Percentiles rank a stretch among this genome's conserved stretches.
Conservation (phyloP, 352 stramenopile genomes). For the Vaucheria bursata region DNA sequence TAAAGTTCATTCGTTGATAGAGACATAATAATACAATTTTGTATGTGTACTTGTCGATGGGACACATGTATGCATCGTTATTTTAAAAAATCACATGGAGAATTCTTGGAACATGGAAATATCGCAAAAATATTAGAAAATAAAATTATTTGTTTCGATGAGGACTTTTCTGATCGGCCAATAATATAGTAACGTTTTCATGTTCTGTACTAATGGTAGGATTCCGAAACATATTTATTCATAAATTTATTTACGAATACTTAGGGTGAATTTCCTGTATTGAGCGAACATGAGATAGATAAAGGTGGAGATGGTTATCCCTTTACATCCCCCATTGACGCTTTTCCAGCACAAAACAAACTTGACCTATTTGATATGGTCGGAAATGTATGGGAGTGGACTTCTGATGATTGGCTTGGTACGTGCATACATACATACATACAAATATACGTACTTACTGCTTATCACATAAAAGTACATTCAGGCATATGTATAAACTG, state of each 20-base stretch:
- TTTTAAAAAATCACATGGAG: too few relatives aligned
- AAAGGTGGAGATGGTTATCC: constrained; percentile 50
- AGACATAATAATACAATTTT: too few relatives aligned
- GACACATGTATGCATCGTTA: too few relatives aligned
- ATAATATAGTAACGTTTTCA: neutral
- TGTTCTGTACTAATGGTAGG: neutral
- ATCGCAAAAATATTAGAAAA: too few relatives aligned
- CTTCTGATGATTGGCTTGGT: constrained; percentile 49
- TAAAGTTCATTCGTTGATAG: too few relatives aligned
- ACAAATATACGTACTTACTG: neutral
- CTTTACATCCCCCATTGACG: constrained; percentile 51
- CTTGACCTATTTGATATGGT: constrained; percentile 54
- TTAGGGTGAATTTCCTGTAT: constrained; percentile 49
- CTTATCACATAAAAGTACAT: too few relatives aligned
- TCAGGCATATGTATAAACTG: neutral
- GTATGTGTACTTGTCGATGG: too few relatives aligned
- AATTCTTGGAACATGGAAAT: too few relatives aligned
- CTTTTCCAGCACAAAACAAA: constrained; percentile 53
- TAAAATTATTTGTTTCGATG: neutral
- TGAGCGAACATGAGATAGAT: constrained; percentile 23
- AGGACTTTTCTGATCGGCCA: too few relatives aligned
- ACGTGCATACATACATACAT: constrained; percentile 6
- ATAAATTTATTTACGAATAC: too few relatives aligned
- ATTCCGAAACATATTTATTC: neutral
- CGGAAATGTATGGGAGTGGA: constrained; percentile 60